Evolutionary conservation across 2,329 filamentous ascomycete species (phyloP), one percentile per base, ranked within the genome.

Genomic region (Dactylellina cionopaga): DNA sequence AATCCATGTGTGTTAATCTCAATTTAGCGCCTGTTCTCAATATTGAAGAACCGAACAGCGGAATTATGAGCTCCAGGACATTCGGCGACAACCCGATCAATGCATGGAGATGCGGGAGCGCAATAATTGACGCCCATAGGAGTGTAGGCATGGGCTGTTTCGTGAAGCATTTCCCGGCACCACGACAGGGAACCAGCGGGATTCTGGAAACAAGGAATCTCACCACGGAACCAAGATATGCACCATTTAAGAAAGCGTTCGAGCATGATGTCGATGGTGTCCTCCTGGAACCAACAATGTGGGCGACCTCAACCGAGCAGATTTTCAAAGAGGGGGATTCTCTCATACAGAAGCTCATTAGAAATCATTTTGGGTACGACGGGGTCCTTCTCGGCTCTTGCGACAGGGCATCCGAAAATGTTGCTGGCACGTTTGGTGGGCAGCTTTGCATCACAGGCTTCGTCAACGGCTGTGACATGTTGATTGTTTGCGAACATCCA

Each of bases 21-120:
- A 96, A 98, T 78, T 88, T 99, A 66, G 94, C 94, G 0, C 95
- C 95, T 0, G 93, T 96, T 39, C 83, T 99, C 3, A 95, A 99
- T 80, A 94, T 98, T 2, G 84, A 98, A 65, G 97, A 98, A 80
- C 91, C 92, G 51, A 88, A 92, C 41, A 95, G 94, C 79, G 93
- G 97, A 79, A 92, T 92, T 1, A 82, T 98, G 3, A 93, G 94
- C 5, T 94, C 97, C 4, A 87, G 95, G 64, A 93, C 94, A 29
- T 90, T 90, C 15, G 92, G 94, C 3, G 95, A 98, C 78, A 92
- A 99, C 77, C 93, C 95, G 1, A 92, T 96, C 77, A 92, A 98
- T 81, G 94, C 96, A 0, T 96, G 93, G 0, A 90, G 92, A 68
- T 98, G 94, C 81, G 92, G 92, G 51, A 91, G 96, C 46, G 91